Evolutionary conservation across 148 eudicot species (phyloP), one percentile per base, ranked within the genome.

Genomic region (Rhododendron simsii): DNA sequence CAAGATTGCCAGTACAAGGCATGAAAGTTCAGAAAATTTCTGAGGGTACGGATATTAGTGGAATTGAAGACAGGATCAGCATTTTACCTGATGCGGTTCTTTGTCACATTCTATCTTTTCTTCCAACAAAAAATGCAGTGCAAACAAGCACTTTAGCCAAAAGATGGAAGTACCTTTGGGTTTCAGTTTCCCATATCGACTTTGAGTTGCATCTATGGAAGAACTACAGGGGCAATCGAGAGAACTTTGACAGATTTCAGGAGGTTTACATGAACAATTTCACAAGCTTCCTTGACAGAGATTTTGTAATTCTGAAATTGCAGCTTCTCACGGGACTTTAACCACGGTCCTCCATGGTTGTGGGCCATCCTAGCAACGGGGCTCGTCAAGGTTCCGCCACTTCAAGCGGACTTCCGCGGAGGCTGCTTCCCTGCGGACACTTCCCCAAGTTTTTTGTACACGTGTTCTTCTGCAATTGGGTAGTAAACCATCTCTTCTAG

Each of bases 61-160:
- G 59, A 16, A 30, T n/a, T 28, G 53, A 77, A 77, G 61, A 80
- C 59, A 80, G 59, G 37, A 80, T 80, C 16, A 80, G 61, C 59
- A 30, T 18, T 13, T 28, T 80, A 26, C 35, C 35, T 10, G 59
- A 80, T 47, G 55, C n/a, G 2, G 33, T 80, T 80, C 82, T 80
- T n/a, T 26, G 39, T 35, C 82, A 80, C 61, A 80, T 80, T 26
- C 61, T 80, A 33, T 80, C 61, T 30, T 80, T 80, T 21, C 83
- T 80, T 30, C 57, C 81, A 11, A 78, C 81, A 9, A 26, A 9
- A 26, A 7, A 44, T 21, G 26, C 20, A 12, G 81, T 78, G 15
- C 81, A 50, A 23, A 78, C 81, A 23, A 47, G 81, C 28, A 2
- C 30, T 12, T 78, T 44, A 23, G 48, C 81, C 0, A 45, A 78